Base-by-base conservation (phyloP, 208 protist genomes). In the Crithidia fasciculata region DNA sequence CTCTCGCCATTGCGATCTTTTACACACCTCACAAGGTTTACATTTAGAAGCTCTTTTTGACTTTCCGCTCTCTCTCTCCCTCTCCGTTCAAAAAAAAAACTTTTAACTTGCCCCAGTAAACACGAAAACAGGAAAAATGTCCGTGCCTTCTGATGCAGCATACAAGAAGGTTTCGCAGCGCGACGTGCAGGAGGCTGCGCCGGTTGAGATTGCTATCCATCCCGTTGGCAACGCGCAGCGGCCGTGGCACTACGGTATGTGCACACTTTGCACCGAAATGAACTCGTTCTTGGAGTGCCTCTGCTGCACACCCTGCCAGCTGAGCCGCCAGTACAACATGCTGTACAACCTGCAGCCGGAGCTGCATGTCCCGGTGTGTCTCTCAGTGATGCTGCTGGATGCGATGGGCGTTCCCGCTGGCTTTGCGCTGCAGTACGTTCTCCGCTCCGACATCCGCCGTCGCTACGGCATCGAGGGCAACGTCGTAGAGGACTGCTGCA, bases 321-420 rank as follows among this genome's bases (percentile, higher is more conserved):
- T 86, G 37, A 80, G 72, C 43, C 76, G 81, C 36, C 81, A 86
- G 60, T 76, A 63, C 69, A 86, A 86, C 63, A 80, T 86, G 81
- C 13, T 86, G 3, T 83, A 78, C 36, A 72, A 82, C 72, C 37
- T 52, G 12, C 53, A 28, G 16, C 53, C 78, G 2, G 52, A 77
- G 15, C 40, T 83, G n/a, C 64, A 76, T 45, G 12, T 73, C 28
- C 70, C 68, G 8, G 41, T 72, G 45, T 78, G 78, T n/a, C 2
- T 68, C n/a, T 1, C 19, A 7, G 3, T 78, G 2, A 40, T 28
- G 13, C 2, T 58, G 8, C 65, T 78, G n/a, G 44, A 62, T 9
- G 10, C 40, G 7, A 4, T 43, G 1, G 67, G 69, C 18, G 43
- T 76, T 8, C 67, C 60, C 18, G 55, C 59, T 12, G 19, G 16